phyloP scores from a whole-genome alignment of 768 basidiomycete species.

The Suillus plorans region DNA sequence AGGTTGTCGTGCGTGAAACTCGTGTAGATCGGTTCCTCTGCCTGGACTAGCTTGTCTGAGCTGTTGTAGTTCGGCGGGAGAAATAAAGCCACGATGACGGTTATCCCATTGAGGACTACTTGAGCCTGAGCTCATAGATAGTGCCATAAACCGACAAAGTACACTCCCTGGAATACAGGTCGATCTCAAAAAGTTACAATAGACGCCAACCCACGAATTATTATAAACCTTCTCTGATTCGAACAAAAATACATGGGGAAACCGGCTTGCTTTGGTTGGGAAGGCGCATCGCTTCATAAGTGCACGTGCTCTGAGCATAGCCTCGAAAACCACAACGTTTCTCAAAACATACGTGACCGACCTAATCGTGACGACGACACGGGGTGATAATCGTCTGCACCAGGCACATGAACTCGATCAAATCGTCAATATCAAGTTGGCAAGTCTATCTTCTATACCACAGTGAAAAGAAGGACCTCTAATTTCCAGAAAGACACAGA shows the following conservation, averaged over 20 bases:
- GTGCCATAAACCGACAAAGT: neutral
- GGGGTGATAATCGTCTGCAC: neutral
- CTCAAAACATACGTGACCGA: neutral
- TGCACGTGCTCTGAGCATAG: slow-evolving; percentile 2
- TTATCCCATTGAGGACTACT: slow-evolving; percentile 37
- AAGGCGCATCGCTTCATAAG: neutral
- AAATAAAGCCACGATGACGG: slow-evolving; percentile 35
- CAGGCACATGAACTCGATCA: slow-evolving; percentile 2
- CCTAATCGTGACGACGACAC: neutral
- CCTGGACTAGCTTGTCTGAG: slow-evolving; percentile 33
- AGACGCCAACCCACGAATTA: slow-evolving; percentile 2
- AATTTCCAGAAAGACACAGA: neutral
- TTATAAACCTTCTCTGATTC: slow-evolving; percentile 1
- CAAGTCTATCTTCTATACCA: neutral
- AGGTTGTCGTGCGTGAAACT: slow-evolving; percentile 30
- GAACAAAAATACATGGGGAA: neutral
- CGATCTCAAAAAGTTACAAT: slow-evolving; percentile 1
- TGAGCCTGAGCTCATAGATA: slow-evolving; percentile 11
- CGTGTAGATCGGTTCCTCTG: slow-evolving; percentile 30
- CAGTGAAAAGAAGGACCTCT: neutral
- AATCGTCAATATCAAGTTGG: neutral
- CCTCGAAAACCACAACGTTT: neutral
- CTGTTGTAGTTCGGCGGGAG: slow-evolving; percentile 33
- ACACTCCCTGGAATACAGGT: neutral
- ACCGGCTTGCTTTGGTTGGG: neutral